Base-by-base conservation (phyloP, 805 yeast genomes). In the Sugiyamaella marilandica region DNA sequence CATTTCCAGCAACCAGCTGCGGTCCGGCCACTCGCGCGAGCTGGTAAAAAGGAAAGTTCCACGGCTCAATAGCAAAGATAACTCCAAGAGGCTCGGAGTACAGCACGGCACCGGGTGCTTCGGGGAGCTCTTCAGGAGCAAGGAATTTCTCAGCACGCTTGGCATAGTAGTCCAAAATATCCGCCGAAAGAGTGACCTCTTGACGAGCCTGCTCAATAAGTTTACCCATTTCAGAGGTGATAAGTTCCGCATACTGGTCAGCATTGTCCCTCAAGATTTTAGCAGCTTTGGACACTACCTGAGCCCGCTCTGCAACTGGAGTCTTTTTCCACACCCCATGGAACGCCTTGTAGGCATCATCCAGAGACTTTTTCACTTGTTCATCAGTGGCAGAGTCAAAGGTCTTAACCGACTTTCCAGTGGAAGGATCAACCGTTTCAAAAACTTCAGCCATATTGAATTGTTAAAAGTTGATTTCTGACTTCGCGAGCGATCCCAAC, bases 191-290 rank as follows among this genome's bases (percentile, higher is more conserved):
- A 18, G 2, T 13, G 10, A 52, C 3, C 88, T 77, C 65, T 84
- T 84, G 35, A 89, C 81, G 81, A 55, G 85, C 91, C 63, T 85
- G 85, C 29, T 47, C 41, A 35, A 39, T 24, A 26, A 95, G 82
- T 74, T 89, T 90, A 70, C 97, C 97, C 69, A 89, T 89, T 62
- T 85, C 92, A 51, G 79, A 65, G n/a, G 84, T 79, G 49, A 81
- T 72, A 44, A 85, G 61, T 52, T 66, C 74, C 37, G 88, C 89
- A 56, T 85, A 73, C 62, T 84, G 90, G 7, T 78, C 78, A 34
- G 73, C 71, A 64, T 84, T 78, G 45, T 76, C 80, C 35, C 73
- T 67, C 72, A 83, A 74, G 51, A 82, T 69, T 5, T 70, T 67
- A 60, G 77, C 76, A 67, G 84, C 71, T 39, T 72, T 75, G 51